A percentile compares a stretch with the other conserved stretches of the same genome.
Conservation (phyloP, 2,329 filamentous ascomycete species). For the Fusarium beomiforme region DNA sequence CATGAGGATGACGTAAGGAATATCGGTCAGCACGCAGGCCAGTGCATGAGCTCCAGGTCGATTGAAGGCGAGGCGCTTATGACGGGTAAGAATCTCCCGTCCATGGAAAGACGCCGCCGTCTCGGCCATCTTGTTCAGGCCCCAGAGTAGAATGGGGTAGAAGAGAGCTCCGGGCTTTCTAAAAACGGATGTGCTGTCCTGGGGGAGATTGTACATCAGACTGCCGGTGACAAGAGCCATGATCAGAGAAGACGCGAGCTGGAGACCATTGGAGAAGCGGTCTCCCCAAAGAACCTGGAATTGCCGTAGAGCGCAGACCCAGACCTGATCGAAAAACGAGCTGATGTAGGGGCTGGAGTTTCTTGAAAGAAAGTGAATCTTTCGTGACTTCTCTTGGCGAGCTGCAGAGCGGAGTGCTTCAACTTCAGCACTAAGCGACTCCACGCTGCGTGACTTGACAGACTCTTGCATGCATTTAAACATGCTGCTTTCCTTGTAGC, state of each 20-base stretch:
- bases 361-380: no score
- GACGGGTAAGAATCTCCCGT: conserved; percentile 47
- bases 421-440: no score
- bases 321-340: no score
- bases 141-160: conserved; percentile 20
- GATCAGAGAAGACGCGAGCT: background rate
- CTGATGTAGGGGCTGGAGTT: no score
- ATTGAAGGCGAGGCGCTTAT: conserved; percentile 44
- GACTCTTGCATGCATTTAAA: no score
- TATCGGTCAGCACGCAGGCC: conserved; percentile 26
- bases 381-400: no score
- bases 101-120: conserved; percentile 40
- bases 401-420: no score
- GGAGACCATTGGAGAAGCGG: no score
- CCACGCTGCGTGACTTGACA: no score
- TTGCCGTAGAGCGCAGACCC: no score
- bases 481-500: no score
- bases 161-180: conserved; percentile 13
- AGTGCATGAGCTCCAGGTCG: conserved; percentile 42
- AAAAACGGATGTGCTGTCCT: conserved; percentile 5
- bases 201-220: conserved; percentile 23
- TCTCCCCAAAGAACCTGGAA: background rate
- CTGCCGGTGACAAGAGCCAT: conserved; percentile 19
- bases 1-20: conserved; percentile 27
- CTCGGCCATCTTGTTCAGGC: conserved; percentile 34